Percentiles rank a stretch among this genome's conserved stretches.
Conservation (phyloP, 108 stramenopile genomes). For the Pseudonitzschia multiseries region DNA sequence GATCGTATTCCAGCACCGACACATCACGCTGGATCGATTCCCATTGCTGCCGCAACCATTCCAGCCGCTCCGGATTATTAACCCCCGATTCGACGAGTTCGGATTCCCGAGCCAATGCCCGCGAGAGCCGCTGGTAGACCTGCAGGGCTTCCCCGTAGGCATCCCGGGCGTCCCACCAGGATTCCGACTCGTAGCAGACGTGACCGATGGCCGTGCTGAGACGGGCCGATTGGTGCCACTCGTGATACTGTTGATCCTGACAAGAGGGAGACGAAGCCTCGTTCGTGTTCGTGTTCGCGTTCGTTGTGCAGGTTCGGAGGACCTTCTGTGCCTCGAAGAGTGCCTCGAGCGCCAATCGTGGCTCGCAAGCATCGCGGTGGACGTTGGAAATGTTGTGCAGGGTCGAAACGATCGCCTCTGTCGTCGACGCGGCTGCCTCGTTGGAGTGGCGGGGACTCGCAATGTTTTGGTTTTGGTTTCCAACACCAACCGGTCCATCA, state of each 20-base stretch:
- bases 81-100: not conserved
- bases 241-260: not conserved
- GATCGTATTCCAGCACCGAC: not conserved
- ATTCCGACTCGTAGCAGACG: conserved; percentile 12
- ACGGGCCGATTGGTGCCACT: conserved; percentile 21
- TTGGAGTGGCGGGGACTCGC: not conserved
- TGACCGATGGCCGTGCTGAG: conserved; percentile 26
- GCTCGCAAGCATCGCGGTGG: conserved; percentile 28
- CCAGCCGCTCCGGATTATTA: not conserved
- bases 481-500: no score
- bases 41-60: not conserved
- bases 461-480: not conserved
- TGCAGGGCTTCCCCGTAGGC: conserved; percentile 29
- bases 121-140: conserved; percentile 2
- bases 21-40: not conserved
- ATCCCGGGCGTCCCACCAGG: conserved; percentile 16
- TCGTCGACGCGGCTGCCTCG: not conserved
- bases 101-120: not conserved
- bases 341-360: conserved; percentile 19
- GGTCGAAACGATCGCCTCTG: conserved; percentile 31
- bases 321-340: conserved; percentile 28
- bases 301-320: not conserved
- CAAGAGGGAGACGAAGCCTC: not conserved
- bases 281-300: not conserved
- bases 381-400: conserved; percentile 58